A percentile compares a stretch with the other conserved stretches of the same genome.
Evolutionary conservation across 495 filamentous ascomycete species (phyloP).

Genomic region (Penicillium herquei): DNA sequence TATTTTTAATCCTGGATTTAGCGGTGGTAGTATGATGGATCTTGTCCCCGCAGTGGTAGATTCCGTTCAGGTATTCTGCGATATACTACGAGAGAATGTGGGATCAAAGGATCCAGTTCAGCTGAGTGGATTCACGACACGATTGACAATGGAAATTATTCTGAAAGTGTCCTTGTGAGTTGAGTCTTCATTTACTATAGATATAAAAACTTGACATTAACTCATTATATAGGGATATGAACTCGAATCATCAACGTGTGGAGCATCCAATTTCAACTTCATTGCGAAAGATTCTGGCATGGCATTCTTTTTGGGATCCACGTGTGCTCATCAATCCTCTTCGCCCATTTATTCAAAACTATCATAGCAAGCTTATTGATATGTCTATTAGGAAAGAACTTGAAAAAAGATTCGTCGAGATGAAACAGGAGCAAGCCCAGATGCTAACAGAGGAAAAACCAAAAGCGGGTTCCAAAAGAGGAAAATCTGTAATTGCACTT

Average conservation of each 20-base stretch:
- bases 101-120: background rate
- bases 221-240: background rate
- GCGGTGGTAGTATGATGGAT: background rate
- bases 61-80: background rate
- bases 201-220: background rate
- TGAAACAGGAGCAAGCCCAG: background rate
- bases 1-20: constrained; percentile 1
- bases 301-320: constrained; percentile 5
- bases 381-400: background rate
- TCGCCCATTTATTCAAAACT: constrained; percentile 1
- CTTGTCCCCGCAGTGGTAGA: background rate
- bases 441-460: background rate
- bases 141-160: constrained; percentile 2
- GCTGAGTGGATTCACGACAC: background rate
- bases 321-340: background rate
- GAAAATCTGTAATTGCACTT: background rate
- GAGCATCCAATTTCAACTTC: background rate
- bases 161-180: background rate
- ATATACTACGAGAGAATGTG: background rate
- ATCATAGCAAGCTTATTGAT: background rate
- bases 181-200: background rate
- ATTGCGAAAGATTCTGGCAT: background rate
- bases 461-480: background rate
- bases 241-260: background rate
- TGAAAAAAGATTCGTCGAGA: background rate